Evolutionary conservation across 2,329 filamentous ascomycete genomes (phyloP), one percentile per base, ranked within the genome.

Genomic region (Fusarium floridanum): DNA sequence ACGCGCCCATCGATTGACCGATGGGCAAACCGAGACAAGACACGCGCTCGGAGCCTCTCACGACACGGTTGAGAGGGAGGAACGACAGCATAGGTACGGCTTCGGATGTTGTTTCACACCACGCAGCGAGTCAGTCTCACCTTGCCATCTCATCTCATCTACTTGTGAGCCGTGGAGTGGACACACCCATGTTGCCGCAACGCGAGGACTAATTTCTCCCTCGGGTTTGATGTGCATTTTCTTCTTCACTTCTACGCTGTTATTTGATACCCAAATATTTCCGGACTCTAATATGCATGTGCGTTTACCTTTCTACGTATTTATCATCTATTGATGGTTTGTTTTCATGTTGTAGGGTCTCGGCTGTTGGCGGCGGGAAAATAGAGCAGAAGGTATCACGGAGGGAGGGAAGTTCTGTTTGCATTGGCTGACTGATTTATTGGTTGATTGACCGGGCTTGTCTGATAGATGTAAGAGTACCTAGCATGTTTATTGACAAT

Each of bases 181-280:
- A 60, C 45, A 43, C 36, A 62, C 61, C 55, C 39, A 32, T 57
- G 62, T 41, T 32, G 60, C 24, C 36, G 48, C 48, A 69, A 61
- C 41, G 43, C 37, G 57, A 45, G 39, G 24, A 20, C 68, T 55
- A 17, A 36, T 34, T 39, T 27, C 22, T 17, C 45, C 50, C n/a
- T 55, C 27, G 50, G 17, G 50, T 57, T 43, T 45, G 64, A 43
- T 56, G 34, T 27, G 39, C 53, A 45, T 41, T 55, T 24, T 55
- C 60, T 61, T 73, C 56, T 78, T 77, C 69, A 59, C 75, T 79
- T 79, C 77, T 77, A 68, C 37, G 60, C 41, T 77, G 70, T 77
- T 77, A 68, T 77, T 78, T 78, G 78, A 80, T 80, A 80, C 78
- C 78, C 64, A 59, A 53, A 68, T 57, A 61, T 55, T 66, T 72